Evolutionary conservation across 306 rosid species (phyloP).

Genomic region (Albizia julibrissin): DNA sequence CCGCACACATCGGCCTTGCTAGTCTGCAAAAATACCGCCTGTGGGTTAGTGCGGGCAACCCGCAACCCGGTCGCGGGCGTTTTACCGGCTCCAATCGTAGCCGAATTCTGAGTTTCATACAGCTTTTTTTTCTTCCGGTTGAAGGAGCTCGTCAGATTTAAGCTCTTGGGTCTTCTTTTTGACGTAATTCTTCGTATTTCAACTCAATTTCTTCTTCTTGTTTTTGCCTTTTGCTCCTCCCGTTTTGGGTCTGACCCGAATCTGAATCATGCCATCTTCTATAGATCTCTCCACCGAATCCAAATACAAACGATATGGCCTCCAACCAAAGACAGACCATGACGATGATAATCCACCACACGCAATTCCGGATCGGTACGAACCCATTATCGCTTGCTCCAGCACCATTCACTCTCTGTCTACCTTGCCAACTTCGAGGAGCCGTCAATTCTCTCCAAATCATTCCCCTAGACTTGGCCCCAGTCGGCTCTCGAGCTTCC

Average conservation of each 20-base stretch:
- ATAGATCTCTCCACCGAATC: not conserved
- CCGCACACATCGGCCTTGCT: too few relatives aligned
- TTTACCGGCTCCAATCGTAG: too few relatives aligned
- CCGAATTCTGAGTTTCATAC: not conserved
- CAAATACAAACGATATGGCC: not conserved
- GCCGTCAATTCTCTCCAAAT: constrained; percentile 58
- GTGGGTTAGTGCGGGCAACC: too few relatives aligned
- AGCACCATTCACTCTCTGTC: constrained; percentile 44
- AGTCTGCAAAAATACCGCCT: too few relatives aligned
- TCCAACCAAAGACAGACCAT: not conserved
- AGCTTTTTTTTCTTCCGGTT: not conserved
- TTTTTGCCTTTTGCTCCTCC: not conserved
- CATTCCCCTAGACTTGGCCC: constrained; percentile 57
- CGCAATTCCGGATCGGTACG: constrained; percentile 40
- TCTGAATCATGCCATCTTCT: not conserved
- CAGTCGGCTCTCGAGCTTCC: constrained; percentile 59
- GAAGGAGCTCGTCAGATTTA: not conserved
- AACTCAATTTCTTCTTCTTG: not conserved
- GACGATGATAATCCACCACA: constrained; percentile 15
- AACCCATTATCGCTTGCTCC: constrained; percentile 37
- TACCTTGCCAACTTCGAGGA: constrained; percentile 45
- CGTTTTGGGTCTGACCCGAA: not conserved
- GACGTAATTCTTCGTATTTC: not conserved
- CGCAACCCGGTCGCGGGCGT: too few relatives aligned
- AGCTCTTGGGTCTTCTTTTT: not conserved